Conservation (phyloP, 1,284 basidiomycete species). For the Cryptococcus sp. region DNA sequence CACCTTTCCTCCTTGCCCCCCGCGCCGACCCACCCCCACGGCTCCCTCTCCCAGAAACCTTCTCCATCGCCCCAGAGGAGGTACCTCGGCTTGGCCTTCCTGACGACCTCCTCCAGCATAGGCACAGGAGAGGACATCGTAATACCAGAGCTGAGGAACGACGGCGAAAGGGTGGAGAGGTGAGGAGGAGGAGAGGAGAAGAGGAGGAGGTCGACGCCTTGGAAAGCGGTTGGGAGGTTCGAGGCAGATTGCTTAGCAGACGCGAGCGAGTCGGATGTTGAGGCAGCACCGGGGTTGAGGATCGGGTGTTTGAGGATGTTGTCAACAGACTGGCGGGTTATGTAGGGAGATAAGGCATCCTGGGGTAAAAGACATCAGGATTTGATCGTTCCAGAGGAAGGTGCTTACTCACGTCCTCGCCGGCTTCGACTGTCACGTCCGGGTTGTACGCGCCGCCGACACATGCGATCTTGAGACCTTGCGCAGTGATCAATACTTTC, state of each 20-base stretch:
- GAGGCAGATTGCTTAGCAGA: slow-evolving; percentile 67
- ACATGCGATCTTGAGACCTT: slow-evolving; percentile 80
- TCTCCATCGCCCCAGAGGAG: slow-evolving; percentile 56
- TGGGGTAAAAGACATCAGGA: slow-evolving; percentile 39
- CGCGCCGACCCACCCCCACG: slow-evolving; percentile 75
- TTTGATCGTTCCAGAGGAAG: neutral
- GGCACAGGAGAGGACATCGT: slow-evolving; percentile 53
- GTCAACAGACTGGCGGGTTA: slow-evolving; percentile 68
- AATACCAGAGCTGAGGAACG: slow-evolving; percentile 53
- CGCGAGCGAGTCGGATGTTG: slow-evolving; percentile 62
- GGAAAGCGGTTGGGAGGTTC: slow-evolving; percentile 52
- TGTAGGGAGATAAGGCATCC: slow-evolving; percentile 65
- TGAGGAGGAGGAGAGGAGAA: slow-evolving; percentile 73
- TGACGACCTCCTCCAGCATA: slow-evolving; percentile 66
- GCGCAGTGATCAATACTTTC: slow-evolving; percentile 71
- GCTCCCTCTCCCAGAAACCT: slow-evolving; percentile 87
- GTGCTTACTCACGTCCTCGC: slow-evolving; percentile 23
- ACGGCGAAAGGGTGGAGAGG: slow-evolving; percentile 63
- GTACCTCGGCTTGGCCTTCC: slow-evolving; percentile 45
- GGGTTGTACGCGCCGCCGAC: slow-evolving; percentile 73
- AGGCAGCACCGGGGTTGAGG: slow-evolving; percentile 39
- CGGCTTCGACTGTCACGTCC: slow-evolving; percentile 50
- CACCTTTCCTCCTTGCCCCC: slow-evolving; percentile 56
- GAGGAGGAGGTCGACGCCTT: slow-evolving; percentile 76
- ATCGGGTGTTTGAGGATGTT: slow-evolving; percentile 57